Evolutionary conservation across 768 basidiomycete species (phyloP), one percentile per base, ranked within the genome.

Genomic region (Hortiboletus flavorubellus): DNA sequence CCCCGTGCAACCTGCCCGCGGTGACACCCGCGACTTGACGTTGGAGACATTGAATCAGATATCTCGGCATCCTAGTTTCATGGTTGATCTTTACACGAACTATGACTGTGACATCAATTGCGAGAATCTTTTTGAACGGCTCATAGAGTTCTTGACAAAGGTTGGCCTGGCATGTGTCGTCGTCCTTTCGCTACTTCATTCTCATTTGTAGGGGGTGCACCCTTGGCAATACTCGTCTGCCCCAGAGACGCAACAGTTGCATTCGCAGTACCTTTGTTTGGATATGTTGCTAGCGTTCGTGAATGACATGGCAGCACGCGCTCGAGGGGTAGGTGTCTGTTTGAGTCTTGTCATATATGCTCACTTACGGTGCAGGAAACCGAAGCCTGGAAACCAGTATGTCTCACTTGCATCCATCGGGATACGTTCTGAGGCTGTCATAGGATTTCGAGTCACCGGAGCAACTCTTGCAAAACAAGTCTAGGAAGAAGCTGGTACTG

Each of bases 41-140:
- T 75, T 99, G 55, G 96, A 98, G 70, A 89, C 89, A 5, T 75
- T 98, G 26, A 81, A 81, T 51, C 87, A 91, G 51, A 82, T 95
- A 42, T 87, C 91, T 15, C 79, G 88, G 3, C 85, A 89, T 63
- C 84, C 91, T 2, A 91, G 87, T 66, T 95, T 96, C 75, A 93
- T 97, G 89, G 91, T 96, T 44, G 93, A 98, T 64, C 76, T 97
- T 14, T 99, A 93, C 75, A 80, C 85, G 51, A 99, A 98, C 70
- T 99, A 98, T 70, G 97, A 99, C 68, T 98, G 94, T 65, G 93
- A 97, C 65, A 85, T 89, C 60, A 96, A 98, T 65, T 93, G 92
- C 69, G 97, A 98, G 75, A 96, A 98, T 69, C 73, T 98, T 53
- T 96, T 95, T 62, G 95, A 98, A 68, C 79, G 91, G 15, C 73